Conservation (phyloP, 768 basidiomycete genomes). For the Tremella fuciformis region DNA sequence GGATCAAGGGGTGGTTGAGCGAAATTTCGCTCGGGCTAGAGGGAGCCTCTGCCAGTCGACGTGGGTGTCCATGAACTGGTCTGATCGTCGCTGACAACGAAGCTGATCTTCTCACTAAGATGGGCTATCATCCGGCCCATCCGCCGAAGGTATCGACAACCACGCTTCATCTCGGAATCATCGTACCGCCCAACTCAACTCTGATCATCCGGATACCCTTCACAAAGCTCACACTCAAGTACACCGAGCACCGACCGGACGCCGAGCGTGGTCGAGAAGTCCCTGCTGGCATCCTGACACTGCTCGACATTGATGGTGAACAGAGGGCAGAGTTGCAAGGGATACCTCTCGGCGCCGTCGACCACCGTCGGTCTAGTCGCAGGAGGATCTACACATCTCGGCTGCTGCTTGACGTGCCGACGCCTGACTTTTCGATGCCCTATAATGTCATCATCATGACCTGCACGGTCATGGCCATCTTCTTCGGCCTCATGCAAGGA, state of each 20-base stretch:
- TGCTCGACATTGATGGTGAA: constrained; percentile 50
- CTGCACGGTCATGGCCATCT: constrained; percentile 81
- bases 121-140: constrained; percentile 66
- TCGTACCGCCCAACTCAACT: constrained; percentile 66
- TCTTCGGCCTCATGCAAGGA: constrained; percentile 92
- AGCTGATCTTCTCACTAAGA: constrained; percentile 66
- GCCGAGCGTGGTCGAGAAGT: constrained; percentile 93
- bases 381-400: constrained; percentile 70
- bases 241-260: constrained; percentile 94
- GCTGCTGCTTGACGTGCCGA: constrained; percentile 88
- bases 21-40: constrained; percentile 63
- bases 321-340: not conserved
- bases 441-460: constrained; percentile 97
- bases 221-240: constrained; percentile 78
- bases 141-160: constrained; percentile 68
- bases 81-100: constrained; percentile 8
- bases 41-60: constrained; percentile 46
- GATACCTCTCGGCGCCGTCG: not conserved
- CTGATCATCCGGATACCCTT: constrained; percentile 69
- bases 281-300: constrained; percentile 66
- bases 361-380: constrained; percentile 10
- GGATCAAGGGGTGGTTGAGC: constrained; percentile 81
- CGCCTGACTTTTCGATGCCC: constrained; percentile 98
- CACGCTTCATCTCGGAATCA: constrained; percentile 68
- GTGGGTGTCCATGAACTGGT: not conserved